Percentiles rank a stretch among this genome's conserved stretches.
These are phyloP conservation scores for Tagetes patula DNA, from an alignment of 129 eudicot genomes.

Conservation along the genomic window DNA sequence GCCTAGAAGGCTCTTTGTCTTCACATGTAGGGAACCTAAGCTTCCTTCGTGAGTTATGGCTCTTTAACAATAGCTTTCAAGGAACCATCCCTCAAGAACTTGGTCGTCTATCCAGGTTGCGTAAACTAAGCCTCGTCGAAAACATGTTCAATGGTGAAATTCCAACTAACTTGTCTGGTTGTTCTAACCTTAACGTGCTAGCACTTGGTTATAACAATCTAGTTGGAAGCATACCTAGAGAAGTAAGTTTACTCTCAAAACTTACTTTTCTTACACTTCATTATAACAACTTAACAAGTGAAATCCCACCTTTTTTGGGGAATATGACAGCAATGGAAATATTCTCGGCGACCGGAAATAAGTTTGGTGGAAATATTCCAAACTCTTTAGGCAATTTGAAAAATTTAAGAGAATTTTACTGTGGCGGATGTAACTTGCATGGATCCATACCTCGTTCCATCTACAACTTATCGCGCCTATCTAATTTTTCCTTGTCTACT, in stretches of 20 bases:
- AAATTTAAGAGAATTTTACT: not conserved
- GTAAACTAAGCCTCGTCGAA: not conserved
- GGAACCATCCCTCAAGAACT: constrained; percentile 24
- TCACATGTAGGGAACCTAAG: constrained; percentile 19
- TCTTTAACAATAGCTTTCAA: constrained; percentile 7
- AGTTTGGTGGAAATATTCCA: constrained; percentile 4
- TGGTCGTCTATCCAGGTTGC: constrained; percentile 12
- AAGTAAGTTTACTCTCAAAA: not conserved
- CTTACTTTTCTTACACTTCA: not conserved
- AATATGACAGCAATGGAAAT: constrained; percentile 2
- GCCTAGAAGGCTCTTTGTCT: constrained; percentile 12
- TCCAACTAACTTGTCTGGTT: constrained; percentile 6
- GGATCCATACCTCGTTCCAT: constrained; percentile 13
- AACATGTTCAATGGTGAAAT: not conserved
- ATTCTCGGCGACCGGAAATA: not conserved
- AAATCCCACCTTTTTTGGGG: constrained; percentile 14
- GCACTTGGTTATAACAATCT: not conserved
- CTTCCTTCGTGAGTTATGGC: not conserved
- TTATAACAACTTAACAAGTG: constrained; percentile 10
- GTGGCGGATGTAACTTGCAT: not conserved
- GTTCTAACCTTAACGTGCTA: not conserved
- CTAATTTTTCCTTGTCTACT: not conserved
- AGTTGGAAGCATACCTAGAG: not conserved
- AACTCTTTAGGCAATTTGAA: not conserved
- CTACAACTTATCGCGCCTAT: not conserved